Evolutionary conservation across 1,139 yeast genomes (phyloP).

Genomic region (Pneumocystis murina): DNA sequence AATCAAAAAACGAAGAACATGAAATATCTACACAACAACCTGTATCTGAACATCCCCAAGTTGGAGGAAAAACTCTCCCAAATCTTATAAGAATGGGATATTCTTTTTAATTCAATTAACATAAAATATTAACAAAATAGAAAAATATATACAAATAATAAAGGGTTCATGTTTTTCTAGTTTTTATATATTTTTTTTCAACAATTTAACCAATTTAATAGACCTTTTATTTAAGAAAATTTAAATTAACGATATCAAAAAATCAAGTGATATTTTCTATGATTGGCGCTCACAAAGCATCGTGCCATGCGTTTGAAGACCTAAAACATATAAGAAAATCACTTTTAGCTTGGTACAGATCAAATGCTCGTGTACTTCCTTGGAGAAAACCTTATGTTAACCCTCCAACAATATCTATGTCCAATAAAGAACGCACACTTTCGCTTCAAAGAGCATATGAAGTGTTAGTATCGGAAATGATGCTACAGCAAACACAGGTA

Average conservation of each 20-base stretch:
- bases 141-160: not conserved
- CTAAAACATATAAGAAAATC: not conserved
- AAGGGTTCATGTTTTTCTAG: not conserved
- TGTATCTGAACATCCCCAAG: not conserved
- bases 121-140: not conserved
- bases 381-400: slow-evolving; percentile 7
- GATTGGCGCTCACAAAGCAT: not conserved
- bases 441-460: slow-evolving; percentile 8
- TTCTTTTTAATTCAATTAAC: not conserved
- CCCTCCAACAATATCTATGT: not conserved
- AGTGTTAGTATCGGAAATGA: slow-evolving; percentile 12
- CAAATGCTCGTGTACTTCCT: slow-evolving; percentile 8
- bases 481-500: slow-evolving; percentile 13
- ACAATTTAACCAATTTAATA: not conserved
- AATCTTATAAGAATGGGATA: not conserved
- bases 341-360: slow-evolving; percentile 6
- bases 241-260: no score
- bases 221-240: no score
- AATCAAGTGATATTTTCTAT: not conserved
- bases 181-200: not conserved
- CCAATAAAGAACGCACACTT: slow-evolving; percentile 1
- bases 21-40: not conserved
- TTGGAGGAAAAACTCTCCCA: not conserved
- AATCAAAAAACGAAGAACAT: not conserved
- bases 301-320: not conserved